Percentiles rank a stretch among this genome's conserved stretches.
phyloP scores from a whole-genome alignment of 2,329 filamentous ascomycete species.

The Sclerotinia glacialis region DNA sequence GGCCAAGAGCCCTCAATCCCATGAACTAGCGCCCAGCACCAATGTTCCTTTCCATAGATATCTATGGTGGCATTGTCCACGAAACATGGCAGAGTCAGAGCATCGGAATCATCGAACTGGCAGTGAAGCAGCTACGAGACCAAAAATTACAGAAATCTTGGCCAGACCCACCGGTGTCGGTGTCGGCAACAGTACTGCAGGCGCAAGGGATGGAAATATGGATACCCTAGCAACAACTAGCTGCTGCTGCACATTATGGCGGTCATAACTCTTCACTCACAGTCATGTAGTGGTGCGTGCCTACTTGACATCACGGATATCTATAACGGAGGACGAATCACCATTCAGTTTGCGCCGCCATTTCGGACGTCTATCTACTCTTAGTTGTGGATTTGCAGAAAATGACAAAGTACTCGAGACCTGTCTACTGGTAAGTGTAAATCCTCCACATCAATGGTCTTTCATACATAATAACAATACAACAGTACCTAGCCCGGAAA shows the following conservation, averaged over 20 bases:
- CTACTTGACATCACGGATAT: no score
- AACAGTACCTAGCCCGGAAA: not conserved
- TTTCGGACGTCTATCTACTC: no score
- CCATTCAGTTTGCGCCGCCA: no score
- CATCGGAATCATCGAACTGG: not conserved
- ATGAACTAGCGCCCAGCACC: not conserved
- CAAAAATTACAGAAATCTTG: not conserved
- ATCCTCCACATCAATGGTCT: not conserved
- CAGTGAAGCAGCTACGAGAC: no score
- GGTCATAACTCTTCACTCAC: not conserved
- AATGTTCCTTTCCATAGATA: not conserved
- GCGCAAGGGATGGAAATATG: not conserved
- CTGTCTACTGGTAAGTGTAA: no score
- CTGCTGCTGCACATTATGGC: not conserved
- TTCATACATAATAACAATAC: not conserved
- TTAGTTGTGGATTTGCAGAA: no score
- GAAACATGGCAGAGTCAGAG: not conserved
- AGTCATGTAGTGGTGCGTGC: no score
- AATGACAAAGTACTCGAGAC: no score
- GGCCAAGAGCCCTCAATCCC: not conserved
- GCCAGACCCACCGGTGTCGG: not conserved
- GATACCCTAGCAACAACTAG: not conserved
- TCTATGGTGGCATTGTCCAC: not conserved
- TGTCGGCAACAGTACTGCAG: no score
- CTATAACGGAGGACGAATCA: no score